These are phyloP conservation scores for Polytolypa hystricis DNA, from an alignment of 2,329 filamentous ascomycete genomes.

Conservation along the genomic window DNA sequence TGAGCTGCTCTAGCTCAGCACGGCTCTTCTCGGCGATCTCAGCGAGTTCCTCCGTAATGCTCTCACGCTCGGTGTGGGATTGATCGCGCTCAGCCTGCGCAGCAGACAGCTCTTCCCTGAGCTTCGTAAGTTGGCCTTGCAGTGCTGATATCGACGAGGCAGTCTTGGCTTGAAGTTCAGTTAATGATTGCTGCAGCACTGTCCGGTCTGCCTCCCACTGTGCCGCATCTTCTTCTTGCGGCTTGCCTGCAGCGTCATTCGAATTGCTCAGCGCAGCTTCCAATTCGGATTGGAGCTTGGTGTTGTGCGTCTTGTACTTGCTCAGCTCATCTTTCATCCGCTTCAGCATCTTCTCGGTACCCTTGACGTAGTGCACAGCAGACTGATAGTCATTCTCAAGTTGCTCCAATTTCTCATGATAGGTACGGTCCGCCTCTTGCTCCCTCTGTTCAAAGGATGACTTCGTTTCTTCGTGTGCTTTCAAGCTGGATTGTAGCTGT, in stretches of 20 bases:
- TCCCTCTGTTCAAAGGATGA: constrained; percentile 64
- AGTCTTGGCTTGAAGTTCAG: constrained; percentile 58
- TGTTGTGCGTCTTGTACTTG: constrained; percentile 80
- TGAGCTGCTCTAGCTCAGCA: constrained; percentile 67
- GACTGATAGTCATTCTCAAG: constrained; percentile 97
- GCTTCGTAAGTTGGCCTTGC: constrained; percentile 56
- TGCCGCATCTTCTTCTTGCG: constrained; percentile 35
- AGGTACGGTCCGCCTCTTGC: constrained; percentile 77
- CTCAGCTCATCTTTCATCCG: constrained; percentile 97
- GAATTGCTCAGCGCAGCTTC: constrained; percentile 50
- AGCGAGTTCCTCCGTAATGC: constrained; percentile 47
- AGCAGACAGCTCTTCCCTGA: constrained; percentile 59
- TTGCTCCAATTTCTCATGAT: constrained; percentile 85
- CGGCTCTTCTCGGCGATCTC: constrained; percentile 44
- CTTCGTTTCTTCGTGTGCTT: constrained; percentile 78
- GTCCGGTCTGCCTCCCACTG: constrained; percentile 68
- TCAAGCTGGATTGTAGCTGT: constrained; percentile 65
- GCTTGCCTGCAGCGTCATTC: constrained; percentile 28
- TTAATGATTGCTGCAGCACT: constrained; percentile 56
- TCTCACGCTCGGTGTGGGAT: constrained; percentile 46
- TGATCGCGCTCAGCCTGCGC: constrained; percentile 59
- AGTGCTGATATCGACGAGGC: constrained; percentile 54
- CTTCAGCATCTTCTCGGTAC: constrained; percentile 97
- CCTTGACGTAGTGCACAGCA: constrained; percentile 94
- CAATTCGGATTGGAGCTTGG: constrained; percentile 72